Evolutionary conservation across 2,329 filamentous ascomycete genomes (phyloP).

Genomic region (Metarhizium rileyi): DNA sequence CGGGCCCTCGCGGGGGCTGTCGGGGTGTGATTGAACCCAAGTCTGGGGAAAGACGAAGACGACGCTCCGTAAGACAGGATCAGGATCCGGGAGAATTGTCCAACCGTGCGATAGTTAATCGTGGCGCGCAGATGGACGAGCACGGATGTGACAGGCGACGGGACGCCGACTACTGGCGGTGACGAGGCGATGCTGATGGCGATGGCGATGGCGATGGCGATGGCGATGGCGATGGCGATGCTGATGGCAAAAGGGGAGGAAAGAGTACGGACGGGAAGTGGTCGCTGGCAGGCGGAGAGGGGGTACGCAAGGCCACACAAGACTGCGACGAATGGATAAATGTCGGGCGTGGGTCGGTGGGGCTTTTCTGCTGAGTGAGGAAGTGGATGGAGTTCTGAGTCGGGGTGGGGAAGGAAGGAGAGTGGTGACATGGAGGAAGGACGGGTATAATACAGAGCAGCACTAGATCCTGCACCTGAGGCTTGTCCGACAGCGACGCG

Average conservation of each 20-base stretch:
- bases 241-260: not conserved
- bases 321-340: not conserved
- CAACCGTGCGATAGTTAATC: no score
- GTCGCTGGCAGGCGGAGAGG: not conserved
- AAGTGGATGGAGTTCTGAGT: not conserved
- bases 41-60: conserved; percentile 7
- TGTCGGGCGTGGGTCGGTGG: not conserved
- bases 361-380: not conserved
- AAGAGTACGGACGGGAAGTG: no score
- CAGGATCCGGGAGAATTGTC: not conserved
- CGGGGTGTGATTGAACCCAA: conserved; percentile 1
- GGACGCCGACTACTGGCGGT: no score
- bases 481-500: no score
- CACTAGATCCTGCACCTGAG: no score
- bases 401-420: no score
- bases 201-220: not conserved
- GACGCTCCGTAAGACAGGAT: not conserved
- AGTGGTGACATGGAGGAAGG: no score
- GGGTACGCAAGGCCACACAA: not conserved
- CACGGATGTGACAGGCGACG: no score
- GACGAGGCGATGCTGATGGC: no score
- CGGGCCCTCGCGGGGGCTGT: conserved; percentile 22
- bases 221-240: not conserved
- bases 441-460: no score
- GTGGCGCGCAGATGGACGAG: no score